phyloP scores from a whole-genome alignment of 2,329 filamentous ascomycete species.

The Venturia pyrina region DNA sequence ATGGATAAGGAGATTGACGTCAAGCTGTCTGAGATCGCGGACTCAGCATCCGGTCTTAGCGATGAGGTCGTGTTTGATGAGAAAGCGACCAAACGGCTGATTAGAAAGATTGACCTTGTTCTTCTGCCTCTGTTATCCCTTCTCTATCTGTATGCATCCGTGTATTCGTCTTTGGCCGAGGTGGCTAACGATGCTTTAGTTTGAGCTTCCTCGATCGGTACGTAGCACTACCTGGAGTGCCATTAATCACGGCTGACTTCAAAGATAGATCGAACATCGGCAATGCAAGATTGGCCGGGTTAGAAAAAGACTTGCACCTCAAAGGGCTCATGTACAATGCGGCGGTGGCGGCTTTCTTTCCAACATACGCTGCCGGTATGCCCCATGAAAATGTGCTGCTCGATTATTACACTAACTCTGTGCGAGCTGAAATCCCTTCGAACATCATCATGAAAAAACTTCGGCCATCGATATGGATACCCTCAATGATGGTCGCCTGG shows the following conservation, averaged over 20 bases:
- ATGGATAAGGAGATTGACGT: background rate
- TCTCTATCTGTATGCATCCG: conserved; percentile 1
- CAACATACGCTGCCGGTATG: background rate
- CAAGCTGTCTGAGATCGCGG: background rate
- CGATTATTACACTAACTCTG: background rate
- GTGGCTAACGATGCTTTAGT: background rate
- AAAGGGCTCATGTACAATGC: conserved; percentile 9
- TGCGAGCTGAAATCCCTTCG: conserved; percentile 6
- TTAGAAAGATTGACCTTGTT: conserved; percentile 6
- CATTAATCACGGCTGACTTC: conserved; percentile 52
- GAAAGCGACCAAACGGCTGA: conserved; percentile 6
- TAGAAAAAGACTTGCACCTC: conserved; percentile 10
- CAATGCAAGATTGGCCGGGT: conserved; percentile 9
- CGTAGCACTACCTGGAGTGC: background rate
- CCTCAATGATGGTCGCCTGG: conserved; percentile 9
- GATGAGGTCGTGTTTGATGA: background rate
- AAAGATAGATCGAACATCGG: conserved; percentile 8
- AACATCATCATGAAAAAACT: conserved; percentile 9
- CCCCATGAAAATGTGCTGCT: background rate
- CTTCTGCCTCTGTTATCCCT: conserved; percentile 5
- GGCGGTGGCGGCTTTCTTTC: conserved; percentile 7
- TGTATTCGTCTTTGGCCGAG: too few species aligned
- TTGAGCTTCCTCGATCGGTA: conserved; percentile 7
- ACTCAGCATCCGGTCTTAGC: background rate
- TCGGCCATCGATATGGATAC: conserved; percentile 11